phyloP scores from a whole-genome alignment of 768 basidiomycete genomes.

The Leccinum barrowsii region DNA sequence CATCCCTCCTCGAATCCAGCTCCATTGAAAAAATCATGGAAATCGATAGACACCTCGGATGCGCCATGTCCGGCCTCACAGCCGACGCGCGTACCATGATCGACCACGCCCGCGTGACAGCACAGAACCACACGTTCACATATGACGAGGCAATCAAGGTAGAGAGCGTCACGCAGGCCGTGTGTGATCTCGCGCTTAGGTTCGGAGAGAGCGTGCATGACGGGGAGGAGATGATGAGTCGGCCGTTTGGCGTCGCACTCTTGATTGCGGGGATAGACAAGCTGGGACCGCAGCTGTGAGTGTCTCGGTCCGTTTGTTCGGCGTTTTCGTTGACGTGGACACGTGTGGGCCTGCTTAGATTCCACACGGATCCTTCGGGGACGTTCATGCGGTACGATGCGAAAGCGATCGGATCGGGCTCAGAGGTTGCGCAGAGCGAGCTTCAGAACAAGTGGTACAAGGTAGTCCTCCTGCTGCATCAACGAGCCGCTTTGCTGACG shows the following conservation, averaged over 20 bases:
- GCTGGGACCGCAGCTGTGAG: constrained; percentile 91
- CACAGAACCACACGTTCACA: constrained; percentile 93
- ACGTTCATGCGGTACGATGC: constrained; percentile 97
- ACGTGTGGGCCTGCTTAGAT: constrained; percentile 46
- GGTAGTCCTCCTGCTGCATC: constrained; percentile 40
- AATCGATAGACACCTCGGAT: constrained; percentile 93
- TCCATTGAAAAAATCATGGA: constrained; percentile 99
- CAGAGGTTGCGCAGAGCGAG: constrained; percentile 95
- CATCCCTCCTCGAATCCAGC: constrained; percentile 88
- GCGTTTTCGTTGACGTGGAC: neutral
- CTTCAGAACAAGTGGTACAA: constrained; percentile 97
- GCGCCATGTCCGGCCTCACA: constrained; percentile 96
- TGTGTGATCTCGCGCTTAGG: constrained; percentile 93
- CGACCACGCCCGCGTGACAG: constrained; percentile 96
- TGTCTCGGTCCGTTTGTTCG: constrained; percentile 3
- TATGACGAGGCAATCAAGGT: constrained; percentile 97
- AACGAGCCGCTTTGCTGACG: constrained; percentile 6
- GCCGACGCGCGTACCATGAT: constrained; percentile 99
- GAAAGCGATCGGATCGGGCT: constrained; percentile 97
- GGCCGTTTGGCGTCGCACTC: constrained; percentile 97
- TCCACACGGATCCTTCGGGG: constrained; percentile 97
- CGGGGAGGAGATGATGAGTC: constrained; percentile 98
- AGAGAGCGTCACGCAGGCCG: constrained; percentile 96
- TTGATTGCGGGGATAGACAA: constrained; percentile 98
- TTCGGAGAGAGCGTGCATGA: constrained; percentile 99